Evolutionary conservation across 768 basidiomycete species (phyloP).

Genomic region (Collybiopsis confluens): DNA sequence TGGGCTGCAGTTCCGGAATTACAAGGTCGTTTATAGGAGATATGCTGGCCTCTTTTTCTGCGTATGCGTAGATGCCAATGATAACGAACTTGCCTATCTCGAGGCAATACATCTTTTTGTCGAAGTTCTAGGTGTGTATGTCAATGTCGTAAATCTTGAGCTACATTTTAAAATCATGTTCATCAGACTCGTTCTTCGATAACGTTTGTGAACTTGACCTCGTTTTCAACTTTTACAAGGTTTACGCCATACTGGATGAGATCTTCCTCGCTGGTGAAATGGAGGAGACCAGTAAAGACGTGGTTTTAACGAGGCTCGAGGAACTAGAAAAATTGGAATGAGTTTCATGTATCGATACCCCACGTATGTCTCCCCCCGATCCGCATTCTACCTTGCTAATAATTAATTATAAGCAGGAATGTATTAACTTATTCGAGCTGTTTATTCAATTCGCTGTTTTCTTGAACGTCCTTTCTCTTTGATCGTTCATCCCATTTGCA

Average conservation of each 20-base stretch:
- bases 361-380: background rate
- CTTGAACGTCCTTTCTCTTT: background rate
- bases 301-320: slow-evolving; percentile 86
- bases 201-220: slow-evolving; percentile 98
- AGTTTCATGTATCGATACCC: slow-evolving; percentile 10
- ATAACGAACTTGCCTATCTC: slow-evolving; percentile 95
- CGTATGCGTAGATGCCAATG: slow-evolving; percentile 95
- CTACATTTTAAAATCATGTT: too few species aligned
- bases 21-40: slow-evolving; percentile 95
- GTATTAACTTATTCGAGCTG: background rate
- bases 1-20: slow-evolving; percentile 79
- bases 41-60: slow-evolving; percentile 99
- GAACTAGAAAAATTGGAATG: slow-evolving; percentile 91
- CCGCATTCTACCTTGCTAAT: background rate
- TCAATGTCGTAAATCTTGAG: too few species aligned
- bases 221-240: slow-evolving; percentile 99
- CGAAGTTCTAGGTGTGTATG: slow-evolving; percentile 81
- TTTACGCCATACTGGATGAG: slow-evolving; percentile 97
- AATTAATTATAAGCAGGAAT: background rate
- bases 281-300: slow-evolving; percentile 97
- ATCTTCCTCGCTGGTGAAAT: slow-evolving; percentile 98
- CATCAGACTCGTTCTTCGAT: slow-evolving; percentile 91
- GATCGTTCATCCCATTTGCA: background rate
- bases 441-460: background rate
- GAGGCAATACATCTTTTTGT: slow-evolving; percentile 99